Evolutionary conservation across 495 filamentous ascomycete species (phyloP).

Genomic region (Hypoxylon perforatum): DNA sequence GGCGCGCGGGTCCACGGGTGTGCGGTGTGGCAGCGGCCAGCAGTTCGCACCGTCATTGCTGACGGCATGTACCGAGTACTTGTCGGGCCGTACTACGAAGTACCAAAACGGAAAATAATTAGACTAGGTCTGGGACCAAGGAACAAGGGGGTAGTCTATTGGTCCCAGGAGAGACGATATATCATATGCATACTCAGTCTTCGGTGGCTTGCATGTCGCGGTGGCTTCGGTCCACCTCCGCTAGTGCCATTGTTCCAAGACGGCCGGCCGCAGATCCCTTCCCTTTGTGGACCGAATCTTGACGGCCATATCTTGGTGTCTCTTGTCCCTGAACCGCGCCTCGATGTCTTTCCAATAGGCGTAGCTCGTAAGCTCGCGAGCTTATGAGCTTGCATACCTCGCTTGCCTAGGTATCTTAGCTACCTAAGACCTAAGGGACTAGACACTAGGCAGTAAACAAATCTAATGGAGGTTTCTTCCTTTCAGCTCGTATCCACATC

Average conservation of each 20-base stretch:
- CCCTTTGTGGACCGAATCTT: conserved; percentile 18
- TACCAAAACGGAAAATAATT: conserved; percentile 31
- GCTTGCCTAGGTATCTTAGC: not conserved
- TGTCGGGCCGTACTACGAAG: conserved; percentile 25
- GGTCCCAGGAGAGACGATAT: no score
- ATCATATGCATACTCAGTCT: conserved; percentile 10
- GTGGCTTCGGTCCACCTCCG: conserved; percentile 37
- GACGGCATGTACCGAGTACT: conserved; percentile 24
- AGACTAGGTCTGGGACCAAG: not conserved
- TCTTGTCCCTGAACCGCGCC: not conserved
- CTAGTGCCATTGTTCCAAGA: conserved; percentile 14
- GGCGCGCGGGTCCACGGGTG: not conserved
- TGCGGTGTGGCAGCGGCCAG: conserved; percentile 2
- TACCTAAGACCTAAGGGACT: no score
- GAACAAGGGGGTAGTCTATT: no score
- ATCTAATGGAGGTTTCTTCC: no score
- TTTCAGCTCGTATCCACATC: not conserved
- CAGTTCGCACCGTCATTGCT: conserved; percentile 1
- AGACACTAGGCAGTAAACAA: no score
- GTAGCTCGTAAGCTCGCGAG: no score
- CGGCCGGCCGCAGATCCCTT: conserved; percentile 36
- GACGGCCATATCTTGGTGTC: not conserved
- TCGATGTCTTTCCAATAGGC: not conserved
- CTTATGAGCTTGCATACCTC: no score
- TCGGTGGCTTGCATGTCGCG: conserved; percentile 26